phyloP scores from a whole-genome alignment of 2,329 filamentous ascomycete genomes.

The Cladosporium halotolerans region DNA sequence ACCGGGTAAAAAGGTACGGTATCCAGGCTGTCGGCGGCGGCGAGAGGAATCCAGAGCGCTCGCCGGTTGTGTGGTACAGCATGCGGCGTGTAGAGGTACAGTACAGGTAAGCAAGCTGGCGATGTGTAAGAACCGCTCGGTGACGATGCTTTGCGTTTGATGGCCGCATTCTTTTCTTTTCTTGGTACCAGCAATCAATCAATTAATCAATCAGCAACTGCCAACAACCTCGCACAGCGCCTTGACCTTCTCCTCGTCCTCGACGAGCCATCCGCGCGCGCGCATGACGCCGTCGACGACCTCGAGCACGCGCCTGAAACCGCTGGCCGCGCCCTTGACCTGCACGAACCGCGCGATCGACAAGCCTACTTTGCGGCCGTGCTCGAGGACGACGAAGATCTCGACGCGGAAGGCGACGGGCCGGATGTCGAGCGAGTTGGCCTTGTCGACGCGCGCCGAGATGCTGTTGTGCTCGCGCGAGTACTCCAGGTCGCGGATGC shows the following conservation, averaged over 20 bases:
- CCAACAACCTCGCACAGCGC: slow-evolving; percentile 38
- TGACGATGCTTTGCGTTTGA: too few species aligned
- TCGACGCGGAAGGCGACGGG: slow-evolving; percentile 84
- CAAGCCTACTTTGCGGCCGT: slow-evolving; percentile 68
- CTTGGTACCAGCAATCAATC: too few species aligned
- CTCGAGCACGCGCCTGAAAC: slow-evolving; percentile 76
- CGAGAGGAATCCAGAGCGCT: too few species aligned
- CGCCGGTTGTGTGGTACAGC: too few species aligned
- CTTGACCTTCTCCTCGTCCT: slow-evolving; percentile 44
- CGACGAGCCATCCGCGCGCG: slow-evolving; percentile 60
- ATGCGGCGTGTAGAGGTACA: too few species aligned
- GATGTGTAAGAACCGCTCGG: too few species aligned
- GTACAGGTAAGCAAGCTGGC: too few species aligned
- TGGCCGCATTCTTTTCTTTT: too few species aligned
- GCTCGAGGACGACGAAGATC: slow-evolving; percentile 82
- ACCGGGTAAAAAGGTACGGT: too few species aligned
- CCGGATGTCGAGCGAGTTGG: slow-evolving; percentile 77
- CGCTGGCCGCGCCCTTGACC: slow-evolving; percentile 83
- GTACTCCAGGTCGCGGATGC: slow-evolving; percentile 71
- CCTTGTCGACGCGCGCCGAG: slow-evolving; percentile 66
- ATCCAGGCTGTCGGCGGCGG: too few species aligned
- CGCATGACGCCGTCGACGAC: slow-evolving; percentile 65
- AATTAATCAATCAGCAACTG: slow-evolving; percentile 12
- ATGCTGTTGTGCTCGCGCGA: slow-evolving; percentile 76
- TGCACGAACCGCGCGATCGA: slow-evolving; percentile 82